Evolutionary conservation across 305 asterid species (phyloP).

Genomic region (Petunia hybrid): DNA sequence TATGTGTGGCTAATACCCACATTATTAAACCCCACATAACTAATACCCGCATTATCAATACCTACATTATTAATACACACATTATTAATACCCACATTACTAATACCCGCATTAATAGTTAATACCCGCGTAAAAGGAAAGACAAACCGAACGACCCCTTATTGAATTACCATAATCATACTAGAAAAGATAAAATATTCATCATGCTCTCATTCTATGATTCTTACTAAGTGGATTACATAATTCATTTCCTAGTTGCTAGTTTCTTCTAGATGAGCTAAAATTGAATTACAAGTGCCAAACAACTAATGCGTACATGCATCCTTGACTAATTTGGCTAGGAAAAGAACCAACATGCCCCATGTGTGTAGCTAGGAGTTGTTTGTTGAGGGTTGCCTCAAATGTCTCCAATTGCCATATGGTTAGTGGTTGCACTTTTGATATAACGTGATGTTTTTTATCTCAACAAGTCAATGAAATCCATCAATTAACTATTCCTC

Average conservation of each 20-base stretch:
- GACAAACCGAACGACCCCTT: no score
- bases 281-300: background rate
- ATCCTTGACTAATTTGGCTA: background rate
- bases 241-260: background rate
- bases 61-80: no score
- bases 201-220: background rate
- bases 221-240: background rate
- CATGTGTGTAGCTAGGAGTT: slow-evolving; percentile 2
- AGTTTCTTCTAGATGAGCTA: background rate
- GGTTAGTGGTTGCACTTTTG: slow-evolving; percentile 8
- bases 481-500: background rate
- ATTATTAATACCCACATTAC: no score
- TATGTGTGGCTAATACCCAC: no score
- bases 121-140: no score
- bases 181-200: background rate
- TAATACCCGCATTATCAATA: no score
- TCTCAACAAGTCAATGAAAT: background rate
- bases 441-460: slow-evolving; percentile 26
- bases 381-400: slow-evolving; percentile 17
- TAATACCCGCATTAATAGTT: no score
- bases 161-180: background rate
- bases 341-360: slow-evolving; percentile 9
- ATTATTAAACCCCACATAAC: no score
- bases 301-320: background rate
- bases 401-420: slow-evolving; percentile 12